phyloP scores from a whole-genome alignment of 2,329 filamentous ascomycete species.

The Penicillium olsonii region DNA sequence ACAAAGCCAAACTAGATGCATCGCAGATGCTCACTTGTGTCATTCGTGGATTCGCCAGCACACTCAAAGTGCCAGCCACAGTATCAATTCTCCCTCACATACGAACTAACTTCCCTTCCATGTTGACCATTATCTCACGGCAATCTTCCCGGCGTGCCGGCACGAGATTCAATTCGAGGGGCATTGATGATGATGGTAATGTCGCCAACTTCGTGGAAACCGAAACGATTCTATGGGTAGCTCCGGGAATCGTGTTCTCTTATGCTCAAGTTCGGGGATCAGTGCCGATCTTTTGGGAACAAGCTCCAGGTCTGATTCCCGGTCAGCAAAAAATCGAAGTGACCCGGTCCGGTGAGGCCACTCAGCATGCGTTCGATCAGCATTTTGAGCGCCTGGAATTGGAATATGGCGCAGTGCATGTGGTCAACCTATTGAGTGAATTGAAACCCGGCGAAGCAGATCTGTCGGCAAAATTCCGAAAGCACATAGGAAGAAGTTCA shows the following conservation, averaged over 20 bases:
- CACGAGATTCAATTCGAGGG: slow-evolving; percentile 93
- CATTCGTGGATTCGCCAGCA: slow-evolving; percentile 88
- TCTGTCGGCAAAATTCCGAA: slow-evolving; percentile 75
- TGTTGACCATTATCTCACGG: slow-evolving; percentile 85
- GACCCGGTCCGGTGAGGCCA: slow-evolving; percentile 84
- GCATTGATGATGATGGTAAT: slow-evolving; percentile 95
- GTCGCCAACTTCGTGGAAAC: slow-evolving; percentile 99
- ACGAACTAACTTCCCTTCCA: slow-evolving; percentile 73
- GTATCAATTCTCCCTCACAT: slow-evolving; percentile 68
- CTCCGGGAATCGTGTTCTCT: slow-evolving; percentile 76
- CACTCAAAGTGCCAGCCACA: slow-evolving; percentile 78
- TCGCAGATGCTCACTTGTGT: slow-evolving; percentile 90
- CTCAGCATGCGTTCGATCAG: slow-evolving; percentile 91
- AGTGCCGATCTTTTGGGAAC: slow-evolving; percentile 97
- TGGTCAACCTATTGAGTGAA: slow-evolving; percentile 91
- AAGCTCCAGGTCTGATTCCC: slow-evolving; percentile 80
- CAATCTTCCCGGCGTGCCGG: slow-evolving; percentile 88
- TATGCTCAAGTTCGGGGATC: slow-evolving; percentile 92
- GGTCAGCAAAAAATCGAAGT: slow-evolving; percentile 93
- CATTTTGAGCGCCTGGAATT: slow-evolving; percentile 87
- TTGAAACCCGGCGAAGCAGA: slow-evolving; percentile 84
- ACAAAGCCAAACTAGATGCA: slow-evolving; percentile 77
- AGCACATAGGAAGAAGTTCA: slow-evolving; percentile 73
- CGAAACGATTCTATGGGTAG: slow-evolving; percentile 88
- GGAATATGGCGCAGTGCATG: slow-evolving; percentile 85